Evolutionary conservation across 2,329 filamentous ascomycete genomes (phyloP).

Genomic region (Clonostachys chloroleuca): DNA sequence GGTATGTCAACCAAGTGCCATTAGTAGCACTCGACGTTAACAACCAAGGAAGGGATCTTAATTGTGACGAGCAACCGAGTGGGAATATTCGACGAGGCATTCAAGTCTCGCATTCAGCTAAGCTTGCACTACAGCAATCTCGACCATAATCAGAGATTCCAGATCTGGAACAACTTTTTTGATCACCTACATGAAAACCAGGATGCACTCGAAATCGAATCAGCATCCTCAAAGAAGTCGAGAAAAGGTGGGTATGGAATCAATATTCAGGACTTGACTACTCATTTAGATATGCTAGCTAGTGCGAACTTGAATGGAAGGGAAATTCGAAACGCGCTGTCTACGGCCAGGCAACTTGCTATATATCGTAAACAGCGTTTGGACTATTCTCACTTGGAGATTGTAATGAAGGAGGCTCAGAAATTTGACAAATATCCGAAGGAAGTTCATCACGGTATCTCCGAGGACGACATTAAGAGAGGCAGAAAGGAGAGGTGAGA

Average conservation of each 20-base stretch:
- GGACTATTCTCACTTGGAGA: neutral
- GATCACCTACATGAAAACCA: neutral
- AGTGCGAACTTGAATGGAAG: slow-evolving; percentile 27
- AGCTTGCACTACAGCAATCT: slow-evolving; percentile 22
- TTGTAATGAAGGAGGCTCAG: neutral
- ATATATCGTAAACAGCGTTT: neutral
- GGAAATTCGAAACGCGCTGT: slow-evolving; percentile 32
- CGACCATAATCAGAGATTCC: slow-evolving; percentile 6
- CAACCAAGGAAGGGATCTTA: slow-evolving; percentile 11
- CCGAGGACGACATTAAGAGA: neutral
- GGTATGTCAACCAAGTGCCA: too few relatives aligned
- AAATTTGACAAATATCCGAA: neutral
- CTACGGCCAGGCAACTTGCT: slow-evolving; percentile 16
- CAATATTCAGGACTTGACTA: neutral
- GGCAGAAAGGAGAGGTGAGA: too few relatives aligned
- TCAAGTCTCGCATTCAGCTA: slow-evolving; percentile 27
- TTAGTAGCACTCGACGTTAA: too few relatives aligned
- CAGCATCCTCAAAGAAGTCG: neutral
- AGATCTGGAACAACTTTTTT: slow-evolving; percentile 23
- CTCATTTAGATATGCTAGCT: slow-evolving; percentile 11
- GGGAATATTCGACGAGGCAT: slow-evolving; percentile 25
- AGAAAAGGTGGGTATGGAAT: neutral
- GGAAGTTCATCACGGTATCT: neutral
- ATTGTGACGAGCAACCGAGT: slow-evolving; percentile 29
- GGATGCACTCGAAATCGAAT: neutral